Evolutionary conservation across 2,329 filamentous ascomycete species (phyloP).

Genomic region (Pseudopithomyces chartarum): DNA sequence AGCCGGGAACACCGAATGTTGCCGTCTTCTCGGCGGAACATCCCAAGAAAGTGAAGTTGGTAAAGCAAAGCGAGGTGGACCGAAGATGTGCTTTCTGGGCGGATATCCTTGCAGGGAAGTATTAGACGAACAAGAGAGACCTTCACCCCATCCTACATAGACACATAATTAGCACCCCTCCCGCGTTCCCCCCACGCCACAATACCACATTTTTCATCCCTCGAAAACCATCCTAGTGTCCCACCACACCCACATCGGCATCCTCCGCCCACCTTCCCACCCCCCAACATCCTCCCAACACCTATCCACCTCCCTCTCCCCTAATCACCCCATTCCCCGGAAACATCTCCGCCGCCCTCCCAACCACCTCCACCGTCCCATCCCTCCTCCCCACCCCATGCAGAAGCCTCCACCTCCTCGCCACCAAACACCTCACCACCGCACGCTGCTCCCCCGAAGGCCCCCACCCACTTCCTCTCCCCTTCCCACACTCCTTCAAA

Average conservation of each 20-base stretch:
- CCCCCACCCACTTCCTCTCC: not conserved
- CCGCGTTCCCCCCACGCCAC: not conserved
- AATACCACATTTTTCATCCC: not conserved
- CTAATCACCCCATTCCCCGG: not conserved
- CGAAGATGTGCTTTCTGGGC: constrained; percentile 9
- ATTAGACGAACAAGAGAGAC: not conserved
- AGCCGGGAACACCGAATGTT: not conserved
- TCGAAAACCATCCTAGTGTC: not conserved
- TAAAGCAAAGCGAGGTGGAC: constrained; percentile 5
- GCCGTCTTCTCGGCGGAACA: constrained; percentile 1
- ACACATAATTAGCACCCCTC: not conserved
- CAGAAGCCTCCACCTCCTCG: not conserved
- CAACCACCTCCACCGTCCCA: not conserved
- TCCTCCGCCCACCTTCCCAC: not conserved
- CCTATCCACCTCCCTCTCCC: not conserved
- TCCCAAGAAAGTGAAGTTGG: not conserved
- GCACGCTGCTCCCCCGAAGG: not conserved
- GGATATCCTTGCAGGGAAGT: not conserved
- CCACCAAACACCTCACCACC: not conserved
- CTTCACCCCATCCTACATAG: too few relatives aligned
- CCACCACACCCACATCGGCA: not conserved
- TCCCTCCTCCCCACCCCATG: not conserved
- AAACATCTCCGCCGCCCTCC: not conserved
- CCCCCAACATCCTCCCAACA: too few relatives aligned
- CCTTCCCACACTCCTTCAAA: not conserved